phyloP scores from a whole-genome alignment of 2,329 filamentous ascomycete species.

The Sporothrix inflata region DNA sequence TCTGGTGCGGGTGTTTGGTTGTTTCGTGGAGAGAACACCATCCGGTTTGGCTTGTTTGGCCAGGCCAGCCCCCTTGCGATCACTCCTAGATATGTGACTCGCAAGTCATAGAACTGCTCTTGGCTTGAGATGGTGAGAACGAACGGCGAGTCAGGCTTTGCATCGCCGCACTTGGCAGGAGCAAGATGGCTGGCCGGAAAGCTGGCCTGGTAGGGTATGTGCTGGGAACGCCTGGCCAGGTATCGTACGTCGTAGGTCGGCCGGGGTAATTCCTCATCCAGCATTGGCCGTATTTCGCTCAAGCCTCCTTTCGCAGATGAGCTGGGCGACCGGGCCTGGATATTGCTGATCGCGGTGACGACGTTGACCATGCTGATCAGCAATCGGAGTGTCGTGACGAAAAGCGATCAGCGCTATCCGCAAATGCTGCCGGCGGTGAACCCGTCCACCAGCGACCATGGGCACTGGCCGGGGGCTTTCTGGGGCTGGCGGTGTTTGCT shows the following conservation, averaged over 20 bases:
- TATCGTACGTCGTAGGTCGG: too few species aligned
- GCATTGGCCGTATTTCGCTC: neutral
- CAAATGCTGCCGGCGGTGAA: neutral
- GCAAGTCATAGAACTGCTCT: too few species aligned
- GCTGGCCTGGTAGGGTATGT: too few species aligned
- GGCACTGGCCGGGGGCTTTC: neutral
- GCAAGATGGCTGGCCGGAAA: too few species aligned
- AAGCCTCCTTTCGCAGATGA: neutral
- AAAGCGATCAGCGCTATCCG: slow-evolving; percentile 11
- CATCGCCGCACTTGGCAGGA: too few species aligned
- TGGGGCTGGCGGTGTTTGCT: neutral
- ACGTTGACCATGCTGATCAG: neutral
- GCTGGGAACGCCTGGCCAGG: too few species aligned
- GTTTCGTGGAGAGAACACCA: neutral
- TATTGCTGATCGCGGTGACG: neutral
- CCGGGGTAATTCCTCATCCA: slow-evolving; percentile 9
- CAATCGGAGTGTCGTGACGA: neutral
- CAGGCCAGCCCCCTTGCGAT: too few species aligned
- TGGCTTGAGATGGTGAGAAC: too few species aligned
- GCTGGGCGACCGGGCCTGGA: neutral
- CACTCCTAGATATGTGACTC: too few species aligned
- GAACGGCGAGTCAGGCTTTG: too few species aligned
- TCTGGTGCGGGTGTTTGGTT: neutral
- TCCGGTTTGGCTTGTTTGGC: slow-evolving; percentile 2
- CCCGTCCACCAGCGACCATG: neutral